phyloP scores from a whole-genome alignment of 148 eudicot genomes.

The Polygonum maritimum region DNA sequence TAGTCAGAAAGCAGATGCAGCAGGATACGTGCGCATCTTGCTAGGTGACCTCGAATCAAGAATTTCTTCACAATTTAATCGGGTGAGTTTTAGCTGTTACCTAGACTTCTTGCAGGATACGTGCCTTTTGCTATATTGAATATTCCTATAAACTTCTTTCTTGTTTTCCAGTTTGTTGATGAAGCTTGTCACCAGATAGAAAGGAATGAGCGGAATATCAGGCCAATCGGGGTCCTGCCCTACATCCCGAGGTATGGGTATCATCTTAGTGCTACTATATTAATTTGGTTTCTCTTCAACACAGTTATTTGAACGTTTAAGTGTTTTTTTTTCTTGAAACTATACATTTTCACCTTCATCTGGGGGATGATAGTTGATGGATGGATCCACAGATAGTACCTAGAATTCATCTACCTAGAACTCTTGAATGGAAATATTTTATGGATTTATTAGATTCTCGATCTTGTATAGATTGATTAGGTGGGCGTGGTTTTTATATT shows the following conservation, averaged over 20 bases:
- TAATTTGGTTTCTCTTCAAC: not conserved
- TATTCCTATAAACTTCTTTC: not conserved
- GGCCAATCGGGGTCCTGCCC: conserved; percentile 75
- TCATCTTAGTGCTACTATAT: not conserved
- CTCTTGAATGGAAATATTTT: not conserved
- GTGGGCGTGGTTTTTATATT: not conserved
- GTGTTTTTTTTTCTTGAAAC: not conserved
- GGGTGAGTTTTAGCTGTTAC: conserved; percentile 38
- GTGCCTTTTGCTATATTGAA: not conserved
- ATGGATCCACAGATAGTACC: not conserved
- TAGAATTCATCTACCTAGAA: not conserved
- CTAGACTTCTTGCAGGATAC: too few relatives aligned
- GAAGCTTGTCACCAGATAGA: conserved; percentile 98
- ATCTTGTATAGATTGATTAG: not conserved
- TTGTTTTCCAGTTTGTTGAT: conserved; percentile 70
- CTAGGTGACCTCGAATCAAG: conserved; percentile 89
- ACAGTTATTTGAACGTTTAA: not conserved
- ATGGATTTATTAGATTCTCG: not conserved
- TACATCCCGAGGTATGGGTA: conserved; percentile 71
- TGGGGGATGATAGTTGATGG: not conserved
- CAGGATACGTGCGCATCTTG: conserved; percentile 92
- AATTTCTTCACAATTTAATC: conserved; percentile 71
- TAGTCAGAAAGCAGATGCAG: conserved; percentile 95
- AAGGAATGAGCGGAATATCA: conserved; percentile 78
- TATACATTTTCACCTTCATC: not conserved